phyloP scores from a whole-genome alignment of 108 stramenopile species.

The Cyclotella baltica region DNA sequence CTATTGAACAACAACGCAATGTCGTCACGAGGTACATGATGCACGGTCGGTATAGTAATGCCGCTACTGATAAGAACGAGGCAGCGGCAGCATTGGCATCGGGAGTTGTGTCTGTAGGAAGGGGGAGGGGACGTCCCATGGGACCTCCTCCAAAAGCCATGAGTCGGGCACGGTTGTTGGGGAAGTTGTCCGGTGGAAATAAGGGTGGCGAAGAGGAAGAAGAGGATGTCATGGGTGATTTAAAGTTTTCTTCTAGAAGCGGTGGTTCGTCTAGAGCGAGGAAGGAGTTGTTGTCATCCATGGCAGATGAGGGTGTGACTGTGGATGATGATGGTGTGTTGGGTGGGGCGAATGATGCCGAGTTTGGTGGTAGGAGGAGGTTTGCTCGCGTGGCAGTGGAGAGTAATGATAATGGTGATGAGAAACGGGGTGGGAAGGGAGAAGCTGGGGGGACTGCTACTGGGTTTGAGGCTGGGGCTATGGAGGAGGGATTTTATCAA shows the following conservation, averaged over 20 bases:
- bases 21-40: constrained; percentile 77
- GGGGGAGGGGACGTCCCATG: constrained; percentile 17
- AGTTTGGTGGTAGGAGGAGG: constrained; percentile 77
- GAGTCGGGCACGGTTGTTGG: constrained; percentile 64
- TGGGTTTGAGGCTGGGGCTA: constrained; percentile 82
- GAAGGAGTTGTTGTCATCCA: constrained; percentile 67
- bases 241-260: constrained; percentile 59
- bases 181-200: constrained; percentile 50
- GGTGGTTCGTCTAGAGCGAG: constrained; percentile 60
- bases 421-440: constrained; percentile 18
- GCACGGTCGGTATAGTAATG: constrained; percentile 57
- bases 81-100: constrained; percentile 31
- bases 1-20: constrained; percentile 76
- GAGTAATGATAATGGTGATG: constrained; percentile 5
- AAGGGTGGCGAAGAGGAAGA: constrained; percentile 60
- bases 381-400: constrained; percentile 61
- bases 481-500: constrained; percentile 89
- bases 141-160: constrained; percentile 57
- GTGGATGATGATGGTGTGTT: constrained; percentile 87
- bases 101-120: constrained; percentile 24
- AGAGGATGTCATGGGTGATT: constrained; percentile 88
- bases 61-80: constrained; percentile 27
- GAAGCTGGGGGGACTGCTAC: constrained; percentile 35
- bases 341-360: constrained; percentile 82
- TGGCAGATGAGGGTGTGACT: constrained; percentile 72